Percentiles rank a stretch among this genome's conserved stretches.
Evolutionary conservation across 148 eudicot genomes (phyloP).

Genomic region (Polygonum aviculare): DNA sequence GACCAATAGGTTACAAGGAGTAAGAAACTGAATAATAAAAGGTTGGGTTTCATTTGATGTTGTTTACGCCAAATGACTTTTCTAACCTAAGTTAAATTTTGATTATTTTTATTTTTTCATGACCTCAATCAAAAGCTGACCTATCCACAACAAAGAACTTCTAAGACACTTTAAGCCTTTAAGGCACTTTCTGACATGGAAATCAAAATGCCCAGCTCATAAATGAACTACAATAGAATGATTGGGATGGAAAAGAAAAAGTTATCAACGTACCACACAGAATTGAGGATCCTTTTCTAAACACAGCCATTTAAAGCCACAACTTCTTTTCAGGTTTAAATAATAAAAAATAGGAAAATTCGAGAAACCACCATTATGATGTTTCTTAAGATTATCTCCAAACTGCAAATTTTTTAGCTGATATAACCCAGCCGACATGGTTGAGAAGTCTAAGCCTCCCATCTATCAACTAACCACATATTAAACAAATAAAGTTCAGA

Average conservation of each 20-base stretch:
- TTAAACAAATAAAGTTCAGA: not conserved
- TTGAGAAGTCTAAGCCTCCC: not conserved
- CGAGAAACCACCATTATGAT: not conserved
- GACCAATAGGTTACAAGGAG: not conserved
- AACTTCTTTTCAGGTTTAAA: not conserved
- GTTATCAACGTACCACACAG: not conserved
- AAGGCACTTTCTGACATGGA: too few relatives aligned
- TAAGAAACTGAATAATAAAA: not conserved
- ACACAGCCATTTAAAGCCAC: not conserved
- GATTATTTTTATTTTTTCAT: not conserved
- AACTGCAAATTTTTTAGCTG: not conserved
- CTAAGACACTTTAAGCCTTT: not conserved
- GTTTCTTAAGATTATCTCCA: not conserved
- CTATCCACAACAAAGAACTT: not conserved
- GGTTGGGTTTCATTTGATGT: not conserved
- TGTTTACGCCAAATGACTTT: too few relatives aligned
- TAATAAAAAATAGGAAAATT: not conserved
- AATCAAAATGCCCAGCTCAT: not conserved
- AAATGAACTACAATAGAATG: not conserved
- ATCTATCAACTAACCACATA: not conserved
- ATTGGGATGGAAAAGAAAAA: not conserved
- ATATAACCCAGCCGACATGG: not conserved
- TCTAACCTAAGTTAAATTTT: too few relatives aligned
- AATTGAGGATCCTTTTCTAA: not conserved
- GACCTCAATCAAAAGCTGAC: not conserved